phyloP scores from a whole-genome alignment of 2,329 filamentous ascomycete genomes.

The Leptographium wingfieldii region DNA sequence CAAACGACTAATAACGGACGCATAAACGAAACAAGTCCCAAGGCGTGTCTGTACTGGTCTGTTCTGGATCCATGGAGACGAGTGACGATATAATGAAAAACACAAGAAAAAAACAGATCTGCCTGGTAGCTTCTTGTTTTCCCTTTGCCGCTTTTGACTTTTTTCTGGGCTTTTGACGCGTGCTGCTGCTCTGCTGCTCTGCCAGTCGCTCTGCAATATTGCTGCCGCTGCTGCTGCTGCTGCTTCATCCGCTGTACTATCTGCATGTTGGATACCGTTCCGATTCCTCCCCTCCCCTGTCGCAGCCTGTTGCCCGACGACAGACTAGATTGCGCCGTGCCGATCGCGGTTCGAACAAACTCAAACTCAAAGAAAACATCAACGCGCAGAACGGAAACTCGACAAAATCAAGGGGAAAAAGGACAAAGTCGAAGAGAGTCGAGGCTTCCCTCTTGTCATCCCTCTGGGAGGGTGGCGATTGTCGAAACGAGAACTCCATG shows the following conservation, averaged over 20 bases:
- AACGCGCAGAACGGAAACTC: background rate
- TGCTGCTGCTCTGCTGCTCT: conserved; percentile 3
- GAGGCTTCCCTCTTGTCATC: background rate
- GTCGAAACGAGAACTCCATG: conserved; percentile 3
- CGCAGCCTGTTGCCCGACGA: conserved; percentile 1
- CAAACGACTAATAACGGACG: conserved; percentile 1
- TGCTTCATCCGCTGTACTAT: conserved; percentile 12
- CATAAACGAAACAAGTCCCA: background rate
- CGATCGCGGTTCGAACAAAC: background rate
- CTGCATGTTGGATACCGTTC: conserved; percentile 7
- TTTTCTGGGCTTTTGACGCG: background rate
- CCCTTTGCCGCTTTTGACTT: background rate
- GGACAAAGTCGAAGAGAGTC: background rate
- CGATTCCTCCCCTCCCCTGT: conserved; percentile 3
- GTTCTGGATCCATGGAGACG: conserved; percentile 1
- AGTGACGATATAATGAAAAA: background rate
- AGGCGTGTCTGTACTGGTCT: conserved; percentile 1
- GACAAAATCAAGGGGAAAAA: background rate
- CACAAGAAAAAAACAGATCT: background rate
- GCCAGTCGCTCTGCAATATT: conserved; percentile 7
- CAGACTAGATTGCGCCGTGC: background rate
- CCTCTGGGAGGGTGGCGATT: background rate
- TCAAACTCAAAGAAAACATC: conserved; percentile 2
- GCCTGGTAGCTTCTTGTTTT: conserved; percentile 1
- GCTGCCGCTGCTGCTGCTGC: conserved; percentile 7